These are phyloP conservation scores for Candida ascalaphidarum DNA, from an alignment of 805 yeast species.

Conservation along the genomic window DNA sequence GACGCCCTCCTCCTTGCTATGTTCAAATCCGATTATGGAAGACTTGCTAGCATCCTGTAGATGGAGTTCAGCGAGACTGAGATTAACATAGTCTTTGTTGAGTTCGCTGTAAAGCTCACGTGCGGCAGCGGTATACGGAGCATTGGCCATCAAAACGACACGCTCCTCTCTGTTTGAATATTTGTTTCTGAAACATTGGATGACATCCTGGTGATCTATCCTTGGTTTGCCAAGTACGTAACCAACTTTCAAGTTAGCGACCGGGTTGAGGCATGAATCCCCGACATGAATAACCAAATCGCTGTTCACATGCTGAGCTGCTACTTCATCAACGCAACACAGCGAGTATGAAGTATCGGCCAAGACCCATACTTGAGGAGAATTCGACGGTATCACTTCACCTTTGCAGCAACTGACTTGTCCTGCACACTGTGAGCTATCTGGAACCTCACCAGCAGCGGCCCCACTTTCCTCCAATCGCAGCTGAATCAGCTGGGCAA, in stretches of 20 bases:
- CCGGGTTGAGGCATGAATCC: slow-evolving; percentile 83
- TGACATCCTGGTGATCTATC: slow-evolving; percentile 34
- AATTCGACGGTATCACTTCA: neutral
- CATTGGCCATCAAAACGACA: slow-evolving; percentile 65
- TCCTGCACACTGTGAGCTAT: no score
- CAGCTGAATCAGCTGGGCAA: no score
- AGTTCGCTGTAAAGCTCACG: slow-evolving; percentile 26
- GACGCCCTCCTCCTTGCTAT: slow-evolving; percentile 3
- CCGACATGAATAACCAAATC: slow-evolving; percentile 91
- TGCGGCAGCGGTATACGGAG: slow-evolving; percentile 51
- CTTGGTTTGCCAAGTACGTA: slow-evolving; percentile 72
- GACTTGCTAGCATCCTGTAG: slow-evolving; percentile 19
- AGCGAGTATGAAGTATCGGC: slow-evolving; percentile 96
- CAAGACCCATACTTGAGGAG: slow-evolving; percentile 59
- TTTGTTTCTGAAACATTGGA: slow-evolving; percentile 30
- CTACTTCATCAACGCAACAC: slow-evolving; percentile 95
- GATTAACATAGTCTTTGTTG: slow-evolving; percentile 18
- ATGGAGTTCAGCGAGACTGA: slow-evolving; percentile 25
- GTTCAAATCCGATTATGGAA: slow-evolving; percentile 34
- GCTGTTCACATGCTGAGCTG: slow-evolving; percentile 85
- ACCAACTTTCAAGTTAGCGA: slow-evolving; percentile 62
- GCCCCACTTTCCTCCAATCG: no score
- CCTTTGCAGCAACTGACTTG: no score
- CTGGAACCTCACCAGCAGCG: no score
- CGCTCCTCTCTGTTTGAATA: slow-evolving; percentile 31